Evolutionary conservation across 305 asterid genomes (phyloP).

Genomic region (Fraxinus baroniana): DNA sequence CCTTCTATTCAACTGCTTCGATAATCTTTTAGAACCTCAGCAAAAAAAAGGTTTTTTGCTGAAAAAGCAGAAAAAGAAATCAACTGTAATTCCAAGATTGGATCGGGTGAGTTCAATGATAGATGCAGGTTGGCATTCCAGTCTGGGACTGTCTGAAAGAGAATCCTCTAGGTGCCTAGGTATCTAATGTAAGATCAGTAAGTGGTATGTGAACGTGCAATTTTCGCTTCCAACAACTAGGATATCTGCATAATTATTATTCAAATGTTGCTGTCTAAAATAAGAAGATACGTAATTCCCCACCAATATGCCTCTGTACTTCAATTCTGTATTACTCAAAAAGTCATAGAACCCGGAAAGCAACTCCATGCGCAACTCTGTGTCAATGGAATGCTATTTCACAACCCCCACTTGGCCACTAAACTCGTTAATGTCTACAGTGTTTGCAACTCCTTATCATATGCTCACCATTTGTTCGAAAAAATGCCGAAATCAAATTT

Average conservation of each 20-base stretch:
- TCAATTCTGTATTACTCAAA: conserved; percentile 40
- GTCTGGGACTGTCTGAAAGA: neutral
- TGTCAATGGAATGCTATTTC: conserved; percentile 34
- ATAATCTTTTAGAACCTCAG: too few relatives aligned
- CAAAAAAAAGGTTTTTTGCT: too few relatives aligned
- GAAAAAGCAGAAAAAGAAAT: neutral
- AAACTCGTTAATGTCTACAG: conserved; percentile 50
- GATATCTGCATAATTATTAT: neutral
- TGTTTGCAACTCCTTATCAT: conserved; percentile 35
- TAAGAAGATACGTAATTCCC: neutral
- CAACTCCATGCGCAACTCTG: conserved; percentile 54
- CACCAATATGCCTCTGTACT: conserved; percentile 41
- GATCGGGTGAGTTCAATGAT: neutral
- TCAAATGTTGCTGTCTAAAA: conserved; percentile 13
- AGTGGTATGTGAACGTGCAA: neutral
- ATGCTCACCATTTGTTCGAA: conserved; percentile 59
- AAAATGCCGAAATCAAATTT: conserved; percentile 50
- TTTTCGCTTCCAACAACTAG: neutral
- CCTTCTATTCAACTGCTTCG: neutral
- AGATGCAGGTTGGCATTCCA: neutral
- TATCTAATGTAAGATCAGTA: neutral
- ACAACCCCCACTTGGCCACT: conserved; percentile 40
- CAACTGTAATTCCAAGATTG: neutral
- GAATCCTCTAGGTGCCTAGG: neutral
- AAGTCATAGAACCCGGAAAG: conserved; percentile 49